A percentile compares a stretch with the other conserved stretches of the same genome.
Evolutionary conservation across 1,139 yeast genomes (phyloP).

Genomic region (Ogataea hybrid): DNA sequence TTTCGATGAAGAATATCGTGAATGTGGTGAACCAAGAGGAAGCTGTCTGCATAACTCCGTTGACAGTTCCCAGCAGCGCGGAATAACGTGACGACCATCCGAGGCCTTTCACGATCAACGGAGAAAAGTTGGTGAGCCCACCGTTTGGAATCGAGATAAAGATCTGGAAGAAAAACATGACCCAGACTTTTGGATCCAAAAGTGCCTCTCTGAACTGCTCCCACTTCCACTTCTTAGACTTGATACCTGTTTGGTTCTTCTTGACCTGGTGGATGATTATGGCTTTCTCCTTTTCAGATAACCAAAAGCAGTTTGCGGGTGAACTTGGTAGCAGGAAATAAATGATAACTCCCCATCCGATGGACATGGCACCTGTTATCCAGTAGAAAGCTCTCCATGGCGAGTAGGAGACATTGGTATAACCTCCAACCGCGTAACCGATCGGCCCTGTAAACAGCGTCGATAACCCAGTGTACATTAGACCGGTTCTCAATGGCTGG

Average conservation of each 20-base stretch:
- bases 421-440: slow-evolving; percentile 30
- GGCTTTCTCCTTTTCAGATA: slow-evolving; percentile 47
- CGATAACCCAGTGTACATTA: slow-evolving; percentile 24
- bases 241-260: slow-evolving; percentile 31
- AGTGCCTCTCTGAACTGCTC: slow-evolving; percentile 38
- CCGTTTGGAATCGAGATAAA: slow-evolving; percentile 40
- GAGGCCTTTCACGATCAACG: slow-evolving; percentile 23
- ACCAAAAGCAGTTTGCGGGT: slow-evolving; percentile 52
- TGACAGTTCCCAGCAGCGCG: slow-evolving; percentile 22
- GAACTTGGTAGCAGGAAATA: slow-evolving; percentile 48
- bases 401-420: slow-evolving; percentile 12
- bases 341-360: slow-evolving; percentile 33
- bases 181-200: slow-evolving; percentile 39
- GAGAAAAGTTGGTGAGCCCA: slow-evolving; percentile 32
- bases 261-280: slow-evolving; percentile 19
- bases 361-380: slow-evolving; percentile 27
- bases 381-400: slow-evolving; percentile 23
- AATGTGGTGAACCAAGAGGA: slow-evolving; percentile 17
- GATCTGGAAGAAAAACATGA: slow-evolving; percentile 34
- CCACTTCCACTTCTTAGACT: slow-evolving; percentile 24
- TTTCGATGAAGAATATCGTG: slow-evolving; percentile 16
- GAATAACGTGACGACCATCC: slow-evolving; percentile 21
- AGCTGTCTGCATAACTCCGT: slow-evolving; percentile 21
- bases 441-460: slow-evolving; percentile 32
- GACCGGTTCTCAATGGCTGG: slow-evolving; percentile 22